These are phyloP conservation scores for Fusarium hostae DNA, from an alignment of 2,329 filamentous ascomycete species.

Conservation along the genomic window DNA sequence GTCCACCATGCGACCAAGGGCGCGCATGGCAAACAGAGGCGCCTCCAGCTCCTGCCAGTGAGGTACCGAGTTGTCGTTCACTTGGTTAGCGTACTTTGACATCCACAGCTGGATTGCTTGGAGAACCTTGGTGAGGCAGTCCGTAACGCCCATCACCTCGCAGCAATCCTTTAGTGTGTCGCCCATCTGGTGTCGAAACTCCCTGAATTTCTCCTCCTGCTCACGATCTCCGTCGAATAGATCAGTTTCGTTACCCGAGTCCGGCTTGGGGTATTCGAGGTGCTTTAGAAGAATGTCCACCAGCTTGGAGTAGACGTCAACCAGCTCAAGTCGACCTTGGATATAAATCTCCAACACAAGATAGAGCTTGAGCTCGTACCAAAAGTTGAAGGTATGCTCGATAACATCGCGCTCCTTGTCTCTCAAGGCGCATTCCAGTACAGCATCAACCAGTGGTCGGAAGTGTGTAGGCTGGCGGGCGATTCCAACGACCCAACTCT, in stretches of 20 bases:
- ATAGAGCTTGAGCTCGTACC: conserved; percentile 98
- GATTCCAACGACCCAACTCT: conserved; percentile 93
- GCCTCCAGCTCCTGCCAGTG: conserved; percentile 98
- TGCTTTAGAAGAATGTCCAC: conserved; percentile 94
- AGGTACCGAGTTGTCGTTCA: conserved; percentile 79
- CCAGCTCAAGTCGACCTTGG: conserved; percentile 78
- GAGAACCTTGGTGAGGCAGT: conserved; percentile 91
- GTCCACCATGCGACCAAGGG: conserved; percentile 96
- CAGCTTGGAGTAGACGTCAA: conserved; percentile 86
- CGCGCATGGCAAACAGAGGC: conserved; percentile 92
- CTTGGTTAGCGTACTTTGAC: conserved; percentile 80
- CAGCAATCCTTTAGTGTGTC: conserved; percentile 98
- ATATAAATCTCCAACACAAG: conserved; percentile 91
- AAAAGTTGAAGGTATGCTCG: conserved; percentile 94
- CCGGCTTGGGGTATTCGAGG: conserved; percentile 84
- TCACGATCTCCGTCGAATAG: conserved; percentile 96
- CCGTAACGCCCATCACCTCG: conserved; percentile 92
- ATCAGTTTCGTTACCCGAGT: conserved; percentile 79
- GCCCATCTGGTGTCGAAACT: conserved; percentile 96
- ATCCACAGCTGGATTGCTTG: conserved; percentile 90
- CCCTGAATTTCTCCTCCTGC: conserved; percentile 94
- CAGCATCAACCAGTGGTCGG: conserved; percentile 83
- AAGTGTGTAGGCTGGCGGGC: conserved; percentile 86
- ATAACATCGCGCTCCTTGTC: conserved; percentile 93
- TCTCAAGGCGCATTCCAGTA: conserved; percentile 89